Conservation (phyloP, 2,329 filamentous ascomycete species). For the Cordyceps tenuipes region DNA sequence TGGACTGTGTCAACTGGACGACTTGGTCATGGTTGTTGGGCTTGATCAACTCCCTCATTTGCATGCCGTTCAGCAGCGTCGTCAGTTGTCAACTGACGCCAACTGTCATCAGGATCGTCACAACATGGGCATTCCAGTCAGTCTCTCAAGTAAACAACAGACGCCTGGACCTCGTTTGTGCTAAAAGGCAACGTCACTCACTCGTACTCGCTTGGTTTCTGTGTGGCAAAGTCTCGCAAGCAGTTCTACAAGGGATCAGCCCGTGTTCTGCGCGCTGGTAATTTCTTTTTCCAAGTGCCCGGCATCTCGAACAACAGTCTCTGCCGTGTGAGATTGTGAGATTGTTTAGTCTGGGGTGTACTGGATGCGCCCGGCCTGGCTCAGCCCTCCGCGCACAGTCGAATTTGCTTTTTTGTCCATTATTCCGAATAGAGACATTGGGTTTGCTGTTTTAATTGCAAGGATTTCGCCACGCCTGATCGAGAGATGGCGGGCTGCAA, state of each 20-base stretch:
- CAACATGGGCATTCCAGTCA: too few species aligned
- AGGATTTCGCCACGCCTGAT: not conserved
- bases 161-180: too few species aligned
- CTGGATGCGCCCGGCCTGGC: not conserved
- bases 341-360: too few species aligned
- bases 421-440: not conserved
- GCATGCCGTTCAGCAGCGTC: not conserved
- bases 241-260: conserved; percentile 1
- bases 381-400: not conserved
- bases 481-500: not conserved
- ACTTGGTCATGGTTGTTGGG: not conserved
- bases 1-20: not conserved
- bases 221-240: not conserved
- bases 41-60: not conserved
- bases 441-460: conserved; percentile 2
- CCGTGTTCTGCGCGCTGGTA: conserved; percentile 1
- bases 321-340: not conserved
- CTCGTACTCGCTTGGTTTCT: not conserved
- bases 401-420: conserved; percentile 3
- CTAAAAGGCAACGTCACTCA: not conserved
- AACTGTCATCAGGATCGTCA: too few species aligned
- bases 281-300: not conserved
- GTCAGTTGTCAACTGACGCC: too few species aligned
- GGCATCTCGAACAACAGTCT: not conserved
- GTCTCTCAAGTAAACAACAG: too few species aligned